These are phyloP conservation scores for Rhizophora apiculata DNA, from an alignment of 345 rosid genomes.

Conservation along the genomic window DNA sequence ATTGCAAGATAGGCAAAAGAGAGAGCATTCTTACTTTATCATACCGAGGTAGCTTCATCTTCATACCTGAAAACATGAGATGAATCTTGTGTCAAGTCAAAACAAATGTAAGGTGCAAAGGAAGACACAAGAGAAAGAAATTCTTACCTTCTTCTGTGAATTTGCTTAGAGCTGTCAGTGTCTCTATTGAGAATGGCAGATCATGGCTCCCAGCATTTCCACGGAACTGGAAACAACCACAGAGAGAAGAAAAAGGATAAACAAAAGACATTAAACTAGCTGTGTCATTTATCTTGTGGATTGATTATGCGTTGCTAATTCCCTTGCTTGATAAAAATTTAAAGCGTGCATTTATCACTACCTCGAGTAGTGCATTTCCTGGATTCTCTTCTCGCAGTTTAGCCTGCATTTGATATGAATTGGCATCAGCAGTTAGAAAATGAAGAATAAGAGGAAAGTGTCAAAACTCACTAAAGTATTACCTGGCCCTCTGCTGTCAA, in stretches of 20 bases:
- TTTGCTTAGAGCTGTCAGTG: slow-evolving; percentile 48
- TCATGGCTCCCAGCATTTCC: slow-evolving; percentile 99
- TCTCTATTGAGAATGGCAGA: slow-evolving; percentile 76
- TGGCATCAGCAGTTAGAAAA: slow-evolving; percentile 17
- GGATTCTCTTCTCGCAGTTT: slow-evolving; percentile 65
- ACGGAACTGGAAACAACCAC: slow-evolving; percentile 48
- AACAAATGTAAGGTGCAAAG: slow-evolving; percentile 4
- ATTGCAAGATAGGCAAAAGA: not conserved
- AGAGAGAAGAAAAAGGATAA: not conserved
- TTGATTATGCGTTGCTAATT: not conserved
- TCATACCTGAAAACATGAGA: slow-evolving; percentile 54
- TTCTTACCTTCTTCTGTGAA: slow-evolving; percentile 72
- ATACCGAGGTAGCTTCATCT: slow-evolving; percentile 92
- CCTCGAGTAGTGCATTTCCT: slow-evolving; percentile 87
- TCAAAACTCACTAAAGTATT: slow-evolving; percentile 12
- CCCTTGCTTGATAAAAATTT: slow-evolving; percentile 1
- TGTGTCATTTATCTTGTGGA: not conserved
- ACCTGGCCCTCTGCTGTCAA: slow-evolving; percentile 90
- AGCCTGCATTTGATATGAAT: slow-evolving; percentile 44
- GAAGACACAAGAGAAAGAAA: slow-evolving; percentile 14
- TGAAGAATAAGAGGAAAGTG: slow-evolving; percentile 11
- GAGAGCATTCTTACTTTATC: slow-evolving; percentile 56
- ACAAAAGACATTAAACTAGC: not conserved
- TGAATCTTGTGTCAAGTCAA: slow-evolving; percentile 11
- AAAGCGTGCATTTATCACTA: slow-evolving; percentile 23